Evolutionary conservation across 345 rosid genomes (phyloP), one percentile per base, ranked within the genome.

Genomic region (Chamaenerion angustifolium): DNA sequence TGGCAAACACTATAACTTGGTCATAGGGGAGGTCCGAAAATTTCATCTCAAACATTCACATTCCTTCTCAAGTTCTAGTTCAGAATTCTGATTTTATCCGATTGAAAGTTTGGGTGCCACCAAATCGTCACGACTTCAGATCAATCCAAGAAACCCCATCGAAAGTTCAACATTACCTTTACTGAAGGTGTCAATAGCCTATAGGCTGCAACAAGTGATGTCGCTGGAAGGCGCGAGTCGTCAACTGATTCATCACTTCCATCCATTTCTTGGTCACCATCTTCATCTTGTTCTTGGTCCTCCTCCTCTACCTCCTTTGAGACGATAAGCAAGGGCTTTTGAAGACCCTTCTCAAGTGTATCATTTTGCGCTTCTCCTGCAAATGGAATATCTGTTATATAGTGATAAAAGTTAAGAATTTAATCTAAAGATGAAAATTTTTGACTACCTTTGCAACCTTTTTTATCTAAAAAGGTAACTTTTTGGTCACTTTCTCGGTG

Each of bases 141-240:
- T n/a, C n/a, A n/a, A n/a, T n/a, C n/a, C n/a, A n/a, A n/a, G n/a
- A n/a, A n/a, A n/a, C n/a, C n/a, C n/a, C n/a, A n/a, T n/a, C n/a
- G n/a, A n/a, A n/a, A n/a, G n/a, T n/a, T n/a, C n/a, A n/a, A n/a
- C n/a, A n/a, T n/a, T n/a, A n/a, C 98, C 95, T 88, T 93, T 52
- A 93, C 88, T 56, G 95, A 88, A 58, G 99, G 95, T 12, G 99
- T 93, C 56, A 93, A 94, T 48, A 93, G 72, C 68, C 77, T 69
- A 56, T 93, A 88, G 11, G 97, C 95, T 23, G 81, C 58, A 54
- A 13, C 62, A 17, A 93, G 62, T 67, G 99, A 85, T 31, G 64
- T 77, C 25, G 80, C 95, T 1, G 97, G 82, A 57, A 25, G 52
- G 52, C 67, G 81, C 68, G 97, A 79, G 45, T 79, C 95, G 60